Conservation (phyloP, 257 asterid species). For the Apocynum venetum region DNA sequence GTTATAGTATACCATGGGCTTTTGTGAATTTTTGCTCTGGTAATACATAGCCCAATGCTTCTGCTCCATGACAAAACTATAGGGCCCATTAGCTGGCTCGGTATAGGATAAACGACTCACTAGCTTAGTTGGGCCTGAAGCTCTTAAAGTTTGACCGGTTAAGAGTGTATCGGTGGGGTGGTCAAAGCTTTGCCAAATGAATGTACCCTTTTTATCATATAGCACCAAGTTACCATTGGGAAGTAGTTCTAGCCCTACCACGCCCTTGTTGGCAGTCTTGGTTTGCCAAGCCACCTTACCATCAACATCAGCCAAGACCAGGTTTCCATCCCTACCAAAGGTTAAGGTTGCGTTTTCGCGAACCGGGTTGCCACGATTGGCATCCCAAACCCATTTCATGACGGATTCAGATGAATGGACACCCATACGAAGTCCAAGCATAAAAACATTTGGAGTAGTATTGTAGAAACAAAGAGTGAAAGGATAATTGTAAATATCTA, state of each 20-base stretch:
- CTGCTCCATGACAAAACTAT: slow-evolving; percentile 19
- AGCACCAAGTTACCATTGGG: slow-evolving; percentile 30
- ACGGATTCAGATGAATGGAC: slow-evolving; percentile 17
- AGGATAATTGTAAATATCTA: slow-evolving; percentile 15
- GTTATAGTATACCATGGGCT: slow-evolving; percentile 18
- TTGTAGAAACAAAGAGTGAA: slow-evolving; percentile 26
- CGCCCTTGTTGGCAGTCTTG: slow-evolving; percentile 21
- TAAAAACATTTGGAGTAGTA: slow-evolving; percentile 28
- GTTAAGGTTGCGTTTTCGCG: slow-evolving; percentile 30
- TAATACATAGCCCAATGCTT: slow-evolving; percentile 22
- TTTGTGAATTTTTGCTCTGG: slow-evolving; percentile 4
- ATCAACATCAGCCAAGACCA: slow-evolving; percentile 26
- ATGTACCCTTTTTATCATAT: slow-evolving; percentile 17
- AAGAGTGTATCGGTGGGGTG: slow-evolving; percentile 28
- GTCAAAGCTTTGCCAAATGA: slow-evolving; percentile 34
- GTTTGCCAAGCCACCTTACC: slow-evolving; percentile 29
- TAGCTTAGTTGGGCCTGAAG: slow-evolving; percentile 23
- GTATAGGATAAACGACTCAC: slow-evolving; percentile 21
- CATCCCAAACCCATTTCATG: slow-evolving; percentile 35
- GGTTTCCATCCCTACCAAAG: slow-evolving; percentile 25
- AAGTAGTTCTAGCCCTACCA: slow-evolving; percentile 18
- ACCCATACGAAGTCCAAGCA: slow-evolving; percentile 35
- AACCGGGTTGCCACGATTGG: slow-evolving; percentile 23
- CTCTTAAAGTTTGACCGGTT: slow-evolving; percentile 25
- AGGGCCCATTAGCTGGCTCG: slow-evolving; percentile 25